Evolutionary conservation across 306 rosid genomes (phyloP), one percentile per base, ranked within the genome.

Genomic region (Lithocarpus polystachyus): DNA sequence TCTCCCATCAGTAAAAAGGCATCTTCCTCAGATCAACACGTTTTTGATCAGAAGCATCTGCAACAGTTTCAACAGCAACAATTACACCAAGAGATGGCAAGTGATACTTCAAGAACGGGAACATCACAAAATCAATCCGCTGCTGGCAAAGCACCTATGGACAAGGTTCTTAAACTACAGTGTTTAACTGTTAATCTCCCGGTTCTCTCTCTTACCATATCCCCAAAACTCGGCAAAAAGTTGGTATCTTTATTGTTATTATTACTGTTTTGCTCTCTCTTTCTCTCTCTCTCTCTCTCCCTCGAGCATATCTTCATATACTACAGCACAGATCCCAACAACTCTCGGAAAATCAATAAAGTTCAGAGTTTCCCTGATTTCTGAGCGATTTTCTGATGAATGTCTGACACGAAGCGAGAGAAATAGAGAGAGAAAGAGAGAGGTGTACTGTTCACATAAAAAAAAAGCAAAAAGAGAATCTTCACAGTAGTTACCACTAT

Each of bases 291-390:
- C 56, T 75, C 68, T 57, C 56, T 54, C 45, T 74, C 77, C 73
- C 81, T 79, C 55, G 31, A 12, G 79, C 82, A 69, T 75, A 72
- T 77, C 86, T 83, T 75, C 86, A 75, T 81, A 78, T 37, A 82
- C 55, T 80, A 84, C 79, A 76, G 82, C 95, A 88, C 98, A 73
- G 95, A 94, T 94, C 98, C 97, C 92, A 85, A 86, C 88, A 87
- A 75, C 84, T 84, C 78, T 82, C 86, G 88, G 90, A 91, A 88
- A 85, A 89, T 88, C 85, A 92, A 86, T 77, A 33, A 68, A 82
- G 83, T 84, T 79, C 91, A 82, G 90, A 84, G 85, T 82, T 90
- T 82, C 86, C 78, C 95, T 94, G 94, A 87, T 85, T 92, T 82
- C 91, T 86, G 89, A 83, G 83, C 79, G 89, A 94, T 92, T 89